Conservation (phyloP, 768 basidiomycete genomes). For the Dendrothele bispora region DNA sequence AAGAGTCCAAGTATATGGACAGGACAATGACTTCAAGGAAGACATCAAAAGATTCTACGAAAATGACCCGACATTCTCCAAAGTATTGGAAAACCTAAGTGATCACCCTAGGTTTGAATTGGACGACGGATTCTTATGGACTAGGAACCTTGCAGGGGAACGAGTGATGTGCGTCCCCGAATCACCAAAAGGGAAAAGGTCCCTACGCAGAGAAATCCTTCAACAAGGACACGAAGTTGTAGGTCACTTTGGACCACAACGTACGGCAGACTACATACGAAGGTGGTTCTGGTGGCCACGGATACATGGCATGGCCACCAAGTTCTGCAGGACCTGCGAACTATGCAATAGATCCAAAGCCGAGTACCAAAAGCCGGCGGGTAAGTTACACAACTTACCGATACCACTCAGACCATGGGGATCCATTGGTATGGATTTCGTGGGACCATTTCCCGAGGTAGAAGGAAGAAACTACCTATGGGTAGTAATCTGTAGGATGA, state of each 20-base stretch:
- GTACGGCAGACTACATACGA: constrained; percentile 26
- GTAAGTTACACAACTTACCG: constrained; percentile 15
- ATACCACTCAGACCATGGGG: constrained; percentile 19
- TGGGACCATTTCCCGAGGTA: constrained; percentile 23
- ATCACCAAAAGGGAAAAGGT: not conserved
- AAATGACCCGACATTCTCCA: not conserved
- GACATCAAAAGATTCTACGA: not conserved
- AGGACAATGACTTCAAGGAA: not conserved
- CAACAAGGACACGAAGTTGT: constrained; percentile 8
- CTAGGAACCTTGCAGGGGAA: not conserved
- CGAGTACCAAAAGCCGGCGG: constrained; percentile 5
- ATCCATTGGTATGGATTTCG: constrained; percentile 24
- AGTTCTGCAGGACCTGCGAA: constrained; percentile 12
- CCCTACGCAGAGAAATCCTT: not conserved
- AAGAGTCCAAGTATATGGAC: not conserved
- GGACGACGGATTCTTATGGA: not conserved
- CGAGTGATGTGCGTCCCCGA: constrained; percentile 1
- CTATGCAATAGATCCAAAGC: constrained; percentile 14
- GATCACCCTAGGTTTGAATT: too few relatives aligned
- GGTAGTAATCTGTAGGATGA: too few relatives aligned
- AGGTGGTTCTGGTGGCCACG: constrained; percentile 19
- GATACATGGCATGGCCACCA: not conserved
- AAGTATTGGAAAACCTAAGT: not conserved
- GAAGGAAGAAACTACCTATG: constrained; percentile 18
- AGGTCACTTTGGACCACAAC: constrained; percentile 23